Evolutionary conservation across 2,329 filamentous ascomycete species (phyloP).

Genomic region (Fusarium secorum): DNA sequence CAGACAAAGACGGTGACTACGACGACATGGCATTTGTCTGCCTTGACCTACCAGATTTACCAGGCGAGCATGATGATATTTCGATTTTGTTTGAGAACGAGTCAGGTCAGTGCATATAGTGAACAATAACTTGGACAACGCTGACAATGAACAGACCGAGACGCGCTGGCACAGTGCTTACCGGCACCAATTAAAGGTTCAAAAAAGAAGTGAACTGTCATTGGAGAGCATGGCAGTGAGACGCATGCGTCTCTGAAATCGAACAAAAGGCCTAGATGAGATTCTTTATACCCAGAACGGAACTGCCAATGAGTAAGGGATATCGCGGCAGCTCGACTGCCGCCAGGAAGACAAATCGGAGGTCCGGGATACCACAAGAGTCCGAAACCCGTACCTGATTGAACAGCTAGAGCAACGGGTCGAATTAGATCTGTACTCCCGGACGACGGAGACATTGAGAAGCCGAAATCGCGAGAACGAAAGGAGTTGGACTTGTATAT

Average conservation of each 20-base stretch:
- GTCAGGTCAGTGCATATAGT: constrained; percentile 64
- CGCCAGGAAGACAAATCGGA: constrained; percentile 2
- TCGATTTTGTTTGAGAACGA: constrained; percentile 83
- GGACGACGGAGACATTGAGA: background rate
- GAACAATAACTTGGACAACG: background rate
- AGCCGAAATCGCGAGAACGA: background rate
- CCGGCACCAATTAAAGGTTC: constrained; percentile 65
- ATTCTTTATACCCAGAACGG: constrained; percentile 31
- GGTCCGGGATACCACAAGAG: constrained; percentile 8
- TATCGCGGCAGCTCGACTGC: background rate
- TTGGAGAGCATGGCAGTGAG: constrained; percentile 17
- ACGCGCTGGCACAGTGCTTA: constrained; percentile 59
- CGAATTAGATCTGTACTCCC: background rate
- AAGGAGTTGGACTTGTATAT: constrained; percentile 4
- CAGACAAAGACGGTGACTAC: constrained; percentile 59
- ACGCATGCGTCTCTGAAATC: background rate
- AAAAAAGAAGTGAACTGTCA: constrained; percentile 43
- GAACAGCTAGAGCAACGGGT: background rate
- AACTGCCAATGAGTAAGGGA: constrained; percentile 4
- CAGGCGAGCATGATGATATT: constrained; percentile 92
- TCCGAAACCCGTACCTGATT: constrained; percentile 16
- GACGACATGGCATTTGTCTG: constrained; percentile 79
- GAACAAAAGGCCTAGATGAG: constrained; percentile 14
- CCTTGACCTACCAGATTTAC: constrained; percentile 86
- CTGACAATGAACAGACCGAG: constrained; percentile 57